phyloP scores from a whole-genome alignment of 176 grass and related monocot species.

The Bromus sterilis region DNA sequence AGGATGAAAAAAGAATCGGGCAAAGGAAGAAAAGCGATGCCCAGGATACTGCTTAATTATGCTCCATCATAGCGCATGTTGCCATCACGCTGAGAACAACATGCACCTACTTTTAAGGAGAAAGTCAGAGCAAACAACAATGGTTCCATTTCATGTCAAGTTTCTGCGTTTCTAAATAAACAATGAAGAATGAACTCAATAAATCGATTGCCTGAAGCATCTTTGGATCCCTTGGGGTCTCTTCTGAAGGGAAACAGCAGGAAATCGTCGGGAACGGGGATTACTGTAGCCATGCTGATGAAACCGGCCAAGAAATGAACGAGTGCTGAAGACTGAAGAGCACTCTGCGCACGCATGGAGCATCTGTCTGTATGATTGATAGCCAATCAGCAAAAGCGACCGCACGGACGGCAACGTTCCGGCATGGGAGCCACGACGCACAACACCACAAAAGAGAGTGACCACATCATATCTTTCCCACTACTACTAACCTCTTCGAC shows the following conservation, averaged over 20 bases:
- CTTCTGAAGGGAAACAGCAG: not conserved
- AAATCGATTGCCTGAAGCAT: not conserved
- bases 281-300: not conserved
- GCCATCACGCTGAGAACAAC: conserved; percentile 21
- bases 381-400: conserved; percentile 34
- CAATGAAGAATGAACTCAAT: too few relatives aligned
- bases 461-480: not conserved
- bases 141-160: not conserved
- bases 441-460: not conserved
- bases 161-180: too few relatives aligned
- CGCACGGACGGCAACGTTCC: conserved; percentile 8
- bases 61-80: not conserved
- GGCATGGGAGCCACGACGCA: conserved; percentile 37
- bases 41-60: not conserved
- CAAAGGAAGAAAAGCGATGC: not conserved
- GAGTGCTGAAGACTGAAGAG: not conserved
- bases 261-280: not conserved
- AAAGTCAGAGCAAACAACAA: not conserved
- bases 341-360: conserved; percentile 7
- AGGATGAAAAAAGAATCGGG: not conserved
- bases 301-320: not conserved
- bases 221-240: not conserved
- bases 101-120: not conserved
- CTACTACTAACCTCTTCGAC: too few relatives aligned
- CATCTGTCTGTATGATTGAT: conserved; percentile 6